Percentiles rank a stretch among this genome's conserved stretches.
Evolutionary conservation across 495 filamentous ascomycete species (phyloP).

Genomic region (Lophiotrema nucula): DNA sequence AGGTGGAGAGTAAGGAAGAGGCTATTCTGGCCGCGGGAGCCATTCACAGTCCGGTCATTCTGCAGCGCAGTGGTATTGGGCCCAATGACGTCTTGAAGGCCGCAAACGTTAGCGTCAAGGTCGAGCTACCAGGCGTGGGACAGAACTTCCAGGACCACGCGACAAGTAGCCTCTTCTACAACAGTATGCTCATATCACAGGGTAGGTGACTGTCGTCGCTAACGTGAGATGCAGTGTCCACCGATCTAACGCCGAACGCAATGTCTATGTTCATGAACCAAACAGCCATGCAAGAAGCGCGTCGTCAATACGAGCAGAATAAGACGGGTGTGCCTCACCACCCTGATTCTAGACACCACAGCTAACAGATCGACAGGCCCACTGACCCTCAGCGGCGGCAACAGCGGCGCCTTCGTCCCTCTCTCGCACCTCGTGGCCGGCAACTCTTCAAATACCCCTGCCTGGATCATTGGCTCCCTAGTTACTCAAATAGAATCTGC

Average conservation of each 20-base stretch:
- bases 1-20: conserved; percentile 2
- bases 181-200: conserved; percentile 7
- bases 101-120: conserved; percentile 37
- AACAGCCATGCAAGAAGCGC: conserved; percentile 12
- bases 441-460: neutral
- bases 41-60: conserved; percentile 20
- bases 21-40: conserved; percentile 23
- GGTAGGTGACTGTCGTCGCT: neutral
- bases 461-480: neutral
- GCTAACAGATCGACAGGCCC: neutral
- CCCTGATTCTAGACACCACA: neutral
- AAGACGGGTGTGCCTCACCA: neutral
- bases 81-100: conserved; percentile 28
- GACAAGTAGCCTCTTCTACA: conserved; percentile 21
- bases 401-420: conserved; percentile 18
- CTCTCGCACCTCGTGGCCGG: neutral
- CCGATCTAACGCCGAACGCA: neutral
- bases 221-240: conserved; percentile 5
- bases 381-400: conserved; percentile 15
- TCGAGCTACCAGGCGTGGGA: conserved; percentile 52
- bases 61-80: conserved; percentile 27
- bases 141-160: conserved; percentile 54
- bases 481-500: neutral
- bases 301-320: conserved; percentile 4
- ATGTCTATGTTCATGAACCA: conserved; percentile 12